A percentile compares a stretch with the other conserved stretches of the same genome.
These are phyloP conservation scores for Ministeria vibrans DNA, from an alignment of 78 protist genomes.

Conservation along the genomic window DNA sequence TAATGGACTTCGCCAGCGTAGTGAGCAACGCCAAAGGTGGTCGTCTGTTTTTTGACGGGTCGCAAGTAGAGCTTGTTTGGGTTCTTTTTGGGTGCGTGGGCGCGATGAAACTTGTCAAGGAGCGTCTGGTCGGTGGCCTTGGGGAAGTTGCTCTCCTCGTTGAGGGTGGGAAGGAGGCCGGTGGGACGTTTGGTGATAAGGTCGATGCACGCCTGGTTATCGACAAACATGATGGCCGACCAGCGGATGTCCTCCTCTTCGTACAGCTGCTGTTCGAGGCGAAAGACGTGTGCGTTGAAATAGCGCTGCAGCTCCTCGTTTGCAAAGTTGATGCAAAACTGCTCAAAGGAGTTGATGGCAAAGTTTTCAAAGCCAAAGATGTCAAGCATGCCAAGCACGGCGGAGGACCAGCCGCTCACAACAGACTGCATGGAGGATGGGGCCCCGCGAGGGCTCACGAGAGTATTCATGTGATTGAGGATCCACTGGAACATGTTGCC, in stretches of 20 bases:
- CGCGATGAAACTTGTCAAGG: neutral
- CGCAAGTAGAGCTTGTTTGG: neutral
- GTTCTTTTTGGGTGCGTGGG: too few species aligned
- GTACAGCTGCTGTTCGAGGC: slow-evolving; percentile 39
- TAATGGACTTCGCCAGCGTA: slow-evolving; percentile 71
- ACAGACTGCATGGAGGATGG: too few species aligned
- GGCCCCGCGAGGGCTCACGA: neutral
- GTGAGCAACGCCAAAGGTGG: slow-evolving; percentile 52
- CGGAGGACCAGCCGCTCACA: too few species aligned
- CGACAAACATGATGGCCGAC: slow-evolving; percentile 25
- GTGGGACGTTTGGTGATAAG: slow-evolving; percentile 22
- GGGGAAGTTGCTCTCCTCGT: slow-evolving; percentile 25
- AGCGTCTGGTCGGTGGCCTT: neutral
- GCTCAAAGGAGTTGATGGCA: neutral
- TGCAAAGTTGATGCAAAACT: slow-evolving; percentile 47
- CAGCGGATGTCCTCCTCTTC: slow-evolving; percentile 31
- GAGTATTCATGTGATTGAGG: neutral
- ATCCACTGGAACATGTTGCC: slow-evolving; percentile 8
- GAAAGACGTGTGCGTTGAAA: slow-evolving; percentile 69
- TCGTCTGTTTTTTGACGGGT: neutral
- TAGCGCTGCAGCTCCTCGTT: slow-evolving; percentile 84
- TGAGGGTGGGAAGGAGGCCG: slow-evolving; percentile 37
- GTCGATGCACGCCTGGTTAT: slow-evolving; percentile 18
- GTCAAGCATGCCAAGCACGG: slow-evolving; percentile 56
- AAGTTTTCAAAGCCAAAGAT: slow-evolving; percentile 74